These are phyloP conservation scores for Penicillium nordicum DNA, from an alignment of 2,329 filamentous ascomycete genomes.

Conservation along the genomic window DNA sequence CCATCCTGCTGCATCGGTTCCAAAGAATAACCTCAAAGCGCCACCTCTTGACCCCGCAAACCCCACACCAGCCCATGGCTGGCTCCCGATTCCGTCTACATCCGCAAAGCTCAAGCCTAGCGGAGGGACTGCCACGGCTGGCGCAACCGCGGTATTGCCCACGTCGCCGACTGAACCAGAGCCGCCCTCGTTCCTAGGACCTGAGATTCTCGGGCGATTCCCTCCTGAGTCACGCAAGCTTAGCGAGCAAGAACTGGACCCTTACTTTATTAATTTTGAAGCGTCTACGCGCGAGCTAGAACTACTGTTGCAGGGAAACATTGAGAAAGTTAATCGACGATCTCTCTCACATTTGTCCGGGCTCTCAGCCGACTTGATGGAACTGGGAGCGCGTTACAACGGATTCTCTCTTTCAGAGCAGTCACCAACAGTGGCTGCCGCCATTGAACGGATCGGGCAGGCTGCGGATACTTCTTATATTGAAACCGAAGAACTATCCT, in stretches of 20 bases:
- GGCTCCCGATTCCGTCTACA: conserved; percentile 76
- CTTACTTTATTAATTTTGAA: conserved; percentile 94
- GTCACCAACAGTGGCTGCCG: conserved; percentile 79
- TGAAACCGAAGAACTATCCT: conserved; percentile 85
- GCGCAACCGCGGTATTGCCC: conserved; percentile 17
- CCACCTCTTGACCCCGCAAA: conserved; percentile 96
- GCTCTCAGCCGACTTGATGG: conserved; percentile 81
- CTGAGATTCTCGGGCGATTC: conserved; percentile 71
- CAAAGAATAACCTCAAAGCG: conserved; percentile 89
- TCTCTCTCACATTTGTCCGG: conserved; percentile 81
- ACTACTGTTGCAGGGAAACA: conserved; percentile 79
- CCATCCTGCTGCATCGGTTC: conserved; percentile 83
- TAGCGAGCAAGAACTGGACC: conserved; percentile 86
- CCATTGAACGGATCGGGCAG: conserved; percentile 91
- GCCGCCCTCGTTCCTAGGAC: conserved; percentile 56
- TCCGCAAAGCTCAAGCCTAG: conserved; percentile 77
- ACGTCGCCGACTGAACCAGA: conserved; percentile 53
- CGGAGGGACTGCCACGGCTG: conserved; percentile 51
- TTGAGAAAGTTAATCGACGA: conserved; percentile 93
- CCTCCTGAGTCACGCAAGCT: conserved; percentile 73
- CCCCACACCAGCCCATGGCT: conserved; percentile 79
- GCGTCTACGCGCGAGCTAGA: conserved; percentile 89
- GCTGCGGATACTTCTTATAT: conserved; percentile 96
- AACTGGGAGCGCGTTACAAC: conserved; percentile 93
- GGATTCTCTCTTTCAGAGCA: conserved; percentile 94